Base-by-base conservation (phyloP, 176 grass and related monocot species). In the Zea luxurians region DNA sequence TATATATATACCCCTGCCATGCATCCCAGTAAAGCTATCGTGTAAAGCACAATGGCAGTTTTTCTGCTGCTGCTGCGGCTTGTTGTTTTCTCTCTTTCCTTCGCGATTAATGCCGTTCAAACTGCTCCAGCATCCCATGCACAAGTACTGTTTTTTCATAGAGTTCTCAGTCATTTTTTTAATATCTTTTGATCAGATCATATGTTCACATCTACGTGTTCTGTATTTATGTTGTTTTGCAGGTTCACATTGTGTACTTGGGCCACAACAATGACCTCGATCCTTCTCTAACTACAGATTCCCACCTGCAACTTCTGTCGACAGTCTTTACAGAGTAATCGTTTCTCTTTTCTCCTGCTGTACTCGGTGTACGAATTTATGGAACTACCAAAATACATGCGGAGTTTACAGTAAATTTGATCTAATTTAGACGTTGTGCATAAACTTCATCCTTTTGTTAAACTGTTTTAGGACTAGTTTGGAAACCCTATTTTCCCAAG, bases 241-340 rank as follows among this genome's bases (percentile, higher is more conserved):
- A 94, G 91, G 91, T 98, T 94, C 85, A 98, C 71, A 89, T 98
- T 85, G 91, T 94, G 63, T 98, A 98, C 83, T 81, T 98, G 75
- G 95, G 95, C 43, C 85, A 90, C 60, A 92, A 76, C 78, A 61
- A 89, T 45, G 87, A 71, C 61, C 83, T 85, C 10, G 78, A 73
- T 79, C 89, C 91, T 82, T 62, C 89, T 61, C 85, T 94, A 69
- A 94, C 95, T 73, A 60, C 91, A 73, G 64, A 10, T 17, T 79
- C 78, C 83, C 95, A 98, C 85, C 48, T 92, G 82, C 58, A 76
- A 70, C 85, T 98, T 82, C 89, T 98, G 18, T 98, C 89, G 74
- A 89, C 21, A 80, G 87, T 92, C 36, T 94, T 94, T 80, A 73
- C 92, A 66, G 48, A 88, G 95, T 94, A 88, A 84, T 79, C 74